phyloP scores from a whole-genome alignment of 495 filamentous ascomycete genomes.

The Immersiella caudata region DNA sequence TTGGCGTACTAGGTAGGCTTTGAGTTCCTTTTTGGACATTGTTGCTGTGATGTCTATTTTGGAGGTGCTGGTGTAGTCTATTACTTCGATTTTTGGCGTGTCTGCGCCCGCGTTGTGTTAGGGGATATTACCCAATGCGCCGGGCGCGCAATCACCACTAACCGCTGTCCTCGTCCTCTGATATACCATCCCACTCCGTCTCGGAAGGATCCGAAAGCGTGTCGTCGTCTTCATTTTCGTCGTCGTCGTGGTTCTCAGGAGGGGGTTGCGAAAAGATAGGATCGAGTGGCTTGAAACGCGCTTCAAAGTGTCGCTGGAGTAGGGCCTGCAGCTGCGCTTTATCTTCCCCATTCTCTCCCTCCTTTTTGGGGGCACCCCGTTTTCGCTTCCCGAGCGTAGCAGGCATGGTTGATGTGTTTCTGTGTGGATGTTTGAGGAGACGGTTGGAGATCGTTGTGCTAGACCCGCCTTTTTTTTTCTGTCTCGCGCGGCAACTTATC shows the following conservation, averaged over 20 bases:
- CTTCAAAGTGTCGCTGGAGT: constrained; percentile 83
- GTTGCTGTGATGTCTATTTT: constrained; percentile 40
- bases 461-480: constrained; percentile 2
- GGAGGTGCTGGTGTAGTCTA: constrained; percentile 61
- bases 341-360: constrained; percentile 18
- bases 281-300: constrained; percentile 74
- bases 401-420: constrained; percentile 32
- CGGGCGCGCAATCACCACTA: background rate
- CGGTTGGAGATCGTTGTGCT: background rate
- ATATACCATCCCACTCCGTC: constrained; percentile 23
- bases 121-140: constrained; percentile 5
- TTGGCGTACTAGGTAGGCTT: constrained; percentile 72
- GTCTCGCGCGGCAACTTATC: constrained; percentile 5
- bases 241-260: constrained; percentile 32
- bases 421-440: background rate
- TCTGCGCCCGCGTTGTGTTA: constrained; percentile 17
- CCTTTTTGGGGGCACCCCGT: constrained; percentile 28
- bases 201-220: constrained; percentile 45
- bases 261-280: background rate
- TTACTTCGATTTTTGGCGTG: constrained; percentile 55
- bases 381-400: constrained; percentile 50
- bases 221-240: constrained; percentile 36
- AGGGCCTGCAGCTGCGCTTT: constrained; percentile 46
- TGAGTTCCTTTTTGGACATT: constrained; percentile 68
- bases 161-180: constrained; percentile 28